These are phyloP conservation scores for Ceratocystis ficicola DNA, from an alignment of 2,329 filamentous ascomycete genomes.

Conservation along the genomic window DNA sequence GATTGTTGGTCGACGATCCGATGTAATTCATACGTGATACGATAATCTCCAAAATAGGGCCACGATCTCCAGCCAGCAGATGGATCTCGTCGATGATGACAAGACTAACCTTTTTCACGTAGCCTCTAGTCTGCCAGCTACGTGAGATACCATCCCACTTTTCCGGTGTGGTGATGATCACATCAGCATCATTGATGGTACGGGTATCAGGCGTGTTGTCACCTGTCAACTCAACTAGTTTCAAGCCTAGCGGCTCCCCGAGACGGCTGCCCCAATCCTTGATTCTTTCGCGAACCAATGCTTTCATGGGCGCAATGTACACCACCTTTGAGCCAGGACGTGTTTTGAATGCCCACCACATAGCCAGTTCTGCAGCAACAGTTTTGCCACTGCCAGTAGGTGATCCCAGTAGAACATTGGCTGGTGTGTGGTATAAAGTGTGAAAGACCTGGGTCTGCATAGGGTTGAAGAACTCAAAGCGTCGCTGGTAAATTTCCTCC, in stretches of 20 bases:
- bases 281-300: slow-evolving; percentile 87
- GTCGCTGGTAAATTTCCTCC: slow-evolving; percentile 76
- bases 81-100: slow-evolving; percentile 99
- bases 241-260: slow-evolving; percentile 70
- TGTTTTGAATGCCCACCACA: slow-evolving; percentile 99
- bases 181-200: slow-evolving; percentile 88
- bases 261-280: slow-evolving; percentile 85
- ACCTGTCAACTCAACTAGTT: slow-evolving; percentile 85
- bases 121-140: slow-evolving; percentile 96
- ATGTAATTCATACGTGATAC: slow-evolving; percentile 96
- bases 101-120: slow-evolving; percentile 85
- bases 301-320: slow-evolving; percentile 99
- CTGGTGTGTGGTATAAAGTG: slow-evolving; percentile 79
- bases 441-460: slow-evolving; percentile 99
- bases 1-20: slow-evolving; percentile 78
- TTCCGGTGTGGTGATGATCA: slow-evolving; percentile 98
- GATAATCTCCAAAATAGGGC: slow-evolving; percentile 96
- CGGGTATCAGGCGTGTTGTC: slow-evolving; percentile 96
- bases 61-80: slow-evolving; percentile 87
- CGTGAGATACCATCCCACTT: slow-evolving; percentile 99
- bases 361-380: slow-evolving; percentile 85
- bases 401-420: slow-evolving; percentile 87
- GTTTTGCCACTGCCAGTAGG: slow-evolving; percentile 97
- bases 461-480: slow-evolving; percentile 95
- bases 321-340: slow-evolving; percentile 93